Conservation (phyloP, 257 asterid species). For the Nicotiana paniculata region DNA sequence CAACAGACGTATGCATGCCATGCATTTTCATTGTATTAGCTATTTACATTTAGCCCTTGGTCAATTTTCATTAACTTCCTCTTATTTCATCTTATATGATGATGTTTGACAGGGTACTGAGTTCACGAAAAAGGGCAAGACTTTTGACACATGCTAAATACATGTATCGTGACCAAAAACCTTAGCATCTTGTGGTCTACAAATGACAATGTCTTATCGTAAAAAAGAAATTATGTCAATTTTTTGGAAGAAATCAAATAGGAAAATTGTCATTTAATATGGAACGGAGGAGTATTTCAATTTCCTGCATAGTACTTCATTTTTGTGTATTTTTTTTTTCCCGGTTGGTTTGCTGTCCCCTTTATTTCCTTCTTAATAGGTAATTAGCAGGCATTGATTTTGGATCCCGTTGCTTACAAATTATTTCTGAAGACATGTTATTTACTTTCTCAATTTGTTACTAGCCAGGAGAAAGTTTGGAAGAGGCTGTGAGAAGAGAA, state of each 20-base stretch:
- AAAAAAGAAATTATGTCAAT: neutral
- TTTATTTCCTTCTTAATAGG: neutral
- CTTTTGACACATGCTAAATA: neutral
- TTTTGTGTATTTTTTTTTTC: neutral
- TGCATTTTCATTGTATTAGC: neutral
- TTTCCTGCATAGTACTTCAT: neutral
- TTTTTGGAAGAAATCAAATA: neutral
- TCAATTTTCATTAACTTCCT: neutral
- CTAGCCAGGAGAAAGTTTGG: constrained; percentile 96
- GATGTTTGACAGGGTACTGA: neutral
- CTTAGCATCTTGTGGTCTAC: neutral
- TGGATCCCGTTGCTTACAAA: neutral
- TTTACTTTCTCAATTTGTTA: neutral
- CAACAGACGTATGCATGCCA: neutral
- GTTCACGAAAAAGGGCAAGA: neutral
- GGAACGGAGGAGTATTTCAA: neutral
- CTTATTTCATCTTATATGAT: neutral
- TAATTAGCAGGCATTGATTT: neutral
- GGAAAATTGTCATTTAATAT: neutral
- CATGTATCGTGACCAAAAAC: neutral
- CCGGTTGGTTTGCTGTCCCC: neutral
- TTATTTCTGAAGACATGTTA: neutral
- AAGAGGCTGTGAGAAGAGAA: constrained; percentile 97
- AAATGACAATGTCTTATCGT: neutral
- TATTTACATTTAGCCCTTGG: neutral